phyloP scores from a whole-genome alignment of 1,139 yeast genomes.

The Insectozyma bohioensis region DNA sequence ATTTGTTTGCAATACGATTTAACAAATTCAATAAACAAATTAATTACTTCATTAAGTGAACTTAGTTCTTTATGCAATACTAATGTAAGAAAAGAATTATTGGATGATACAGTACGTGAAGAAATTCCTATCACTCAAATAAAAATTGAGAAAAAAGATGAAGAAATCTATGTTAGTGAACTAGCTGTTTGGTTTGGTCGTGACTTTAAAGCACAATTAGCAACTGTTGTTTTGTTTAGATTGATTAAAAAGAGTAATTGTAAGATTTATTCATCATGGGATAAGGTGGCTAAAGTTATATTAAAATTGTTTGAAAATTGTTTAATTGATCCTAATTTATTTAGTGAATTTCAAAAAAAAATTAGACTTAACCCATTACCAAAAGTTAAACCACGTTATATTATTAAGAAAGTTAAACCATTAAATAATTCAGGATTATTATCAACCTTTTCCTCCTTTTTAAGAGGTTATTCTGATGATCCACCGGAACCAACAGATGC shows the following conservation, averaged over 20 bases:
- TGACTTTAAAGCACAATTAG: constrained; percentile 88
- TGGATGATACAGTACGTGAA: constrained; percentile 35
- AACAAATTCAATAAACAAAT: constrained; percentile 58
- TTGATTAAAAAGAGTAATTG: constrained; percentile 62
- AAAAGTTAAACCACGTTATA: constrained; percentile 63
- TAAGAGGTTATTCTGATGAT: constrained; percentile 84
- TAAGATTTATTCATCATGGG: constrained; percentile 57
- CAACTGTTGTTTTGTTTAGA: constrained; percentile 81
- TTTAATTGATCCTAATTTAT: constrained; percentile 65
- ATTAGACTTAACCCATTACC: constrained; percentile 54
- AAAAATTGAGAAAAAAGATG: constrained; percentile 49
- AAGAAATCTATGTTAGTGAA: constrained; percentile 73
- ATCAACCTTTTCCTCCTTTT: constrained; percentile 86
- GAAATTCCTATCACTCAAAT: constrained; percentile 50
- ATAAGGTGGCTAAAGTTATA: constrained; percentile 55
- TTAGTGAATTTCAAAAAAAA: constrained; percentile 60
- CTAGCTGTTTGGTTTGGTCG: constrained; percentile 82
- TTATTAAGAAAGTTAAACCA: constrained; percentile 59
- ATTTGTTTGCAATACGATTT: constrained; percentile 68
- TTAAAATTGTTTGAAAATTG: constrained; percentile 72
- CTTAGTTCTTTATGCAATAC: constrained; percentile 54
- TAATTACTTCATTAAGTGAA: constrained; percentile 62
- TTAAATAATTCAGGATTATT: constrained; percentile 73
- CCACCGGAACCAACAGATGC: constrained; percentile 90
- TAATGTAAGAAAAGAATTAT: constrained; percentile 8